A percentile compares a stretch with the other conserved stretches of the same genome.
phyloP scores from a whole-genome alignment of 768 basidiomycete species.

The Cyathus striatus region DNA sequence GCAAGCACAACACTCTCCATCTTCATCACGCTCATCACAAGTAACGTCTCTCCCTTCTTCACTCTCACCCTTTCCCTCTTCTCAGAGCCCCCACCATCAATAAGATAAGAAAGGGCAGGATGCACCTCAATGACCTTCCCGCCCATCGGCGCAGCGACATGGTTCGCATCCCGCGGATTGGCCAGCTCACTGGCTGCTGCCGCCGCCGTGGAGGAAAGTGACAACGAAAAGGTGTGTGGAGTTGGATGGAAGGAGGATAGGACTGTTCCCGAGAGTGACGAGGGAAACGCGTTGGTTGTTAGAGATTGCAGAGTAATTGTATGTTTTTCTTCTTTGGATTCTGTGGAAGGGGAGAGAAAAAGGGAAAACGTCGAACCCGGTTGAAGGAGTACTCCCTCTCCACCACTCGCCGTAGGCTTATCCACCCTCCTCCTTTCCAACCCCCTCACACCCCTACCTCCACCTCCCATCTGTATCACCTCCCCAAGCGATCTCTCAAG shows the following conservation, averaged over 20 bases:
- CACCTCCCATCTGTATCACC: constrained; percentile 10
- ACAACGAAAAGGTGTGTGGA: constrained; percentile 23
- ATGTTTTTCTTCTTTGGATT: constrained; percentile 16
- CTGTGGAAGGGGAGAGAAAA: constrained; percentile 12
- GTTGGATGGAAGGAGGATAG: constrained; percentile 23
- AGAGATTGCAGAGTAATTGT: constrained; percentile 25
- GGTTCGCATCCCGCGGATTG: constrained; percentile 22
- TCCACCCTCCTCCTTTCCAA: background rate
- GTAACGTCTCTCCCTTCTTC: constrained; percentile 25
- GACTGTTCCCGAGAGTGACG: constrained; percentile 25
- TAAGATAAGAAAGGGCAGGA: constrained; percentile 18
- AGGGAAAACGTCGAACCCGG: constrained; percentile 32
- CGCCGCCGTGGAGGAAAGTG: constrained; percentile 24
- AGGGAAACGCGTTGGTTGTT: constrained; percentile 28
- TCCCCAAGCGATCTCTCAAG: constrained; percentile 21
- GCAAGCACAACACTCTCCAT: constrained; percentile 30
- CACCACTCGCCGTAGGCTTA: background rate
- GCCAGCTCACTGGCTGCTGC: constrained; percentile 25
- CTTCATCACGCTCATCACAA: constrained; percentile 34
- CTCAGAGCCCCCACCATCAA: background rate
- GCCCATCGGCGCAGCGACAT: constrained; percentile 26
- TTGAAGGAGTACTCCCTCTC: constrained; percentile 16
- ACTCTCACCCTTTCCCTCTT: constrained; percentile 8
- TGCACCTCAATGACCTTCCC: constrained; percentile 33
- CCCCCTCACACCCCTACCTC: constrained; percentile 4